Base-by-base conservation (phyloP, 2,329 filamentous ascomycete genomes). In the Sodiomyces alkalinus region DNA sequence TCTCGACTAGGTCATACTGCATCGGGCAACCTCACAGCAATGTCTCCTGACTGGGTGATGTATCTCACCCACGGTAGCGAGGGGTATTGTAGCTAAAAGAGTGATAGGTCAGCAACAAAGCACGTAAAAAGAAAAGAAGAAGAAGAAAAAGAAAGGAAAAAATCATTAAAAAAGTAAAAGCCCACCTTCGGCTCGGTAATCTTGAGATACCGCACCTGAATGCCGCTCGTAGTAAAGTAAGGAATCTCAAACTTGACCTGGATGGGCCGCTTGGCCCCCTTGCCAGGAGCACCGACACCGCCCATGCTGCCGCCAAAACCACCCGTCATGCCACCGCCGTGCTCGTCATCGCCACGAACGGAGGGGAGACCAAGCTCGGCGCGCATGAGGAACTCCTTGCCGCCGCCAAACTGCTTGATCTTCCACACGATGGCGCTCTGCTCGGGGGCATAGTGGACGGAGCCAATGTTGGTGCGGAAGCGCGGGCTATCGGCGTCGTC, bases 201-300 rank as follows among this genome's bases (percentile, higher is more conserved):
- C 69, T 98, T 98, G 53, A 98, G 58, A 54, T 98, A 98, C 46
- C 90, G 74, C 45, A 98, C 90, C 56, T 98, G 92, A 42, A 98
- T 98, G 39, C 90, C 90, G 58, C 81, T 92, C 3, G 92, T 98
- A n/a, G 90, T 98, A 52, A 98, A 98, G 58, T 98, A 98, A n/a
- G 90, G 90, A 48, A 98, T 98, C 62, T 98, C 90, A 52, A 98
- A 98, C 62, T 98, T 98, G 60, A 98, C 90, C 53, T 86, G 87
- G 46, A 98, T 98, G 1, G 90, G 90, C 42, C 90, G 65, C 67
- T 96, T 98, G 32, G 72, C 70, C 13, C 81, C 81, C 60, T 96
- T 96, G 33, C 74, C 76, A 13, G 57, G 53, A 4, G 74, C 67
- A n/a, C 69, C 74, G 17, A 90, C 72, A 39, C 87, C 87, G 33